phyloP scores from a whole-genome alignment of 306 rosid species.

The Pachyrhizus erosus region DNA sequence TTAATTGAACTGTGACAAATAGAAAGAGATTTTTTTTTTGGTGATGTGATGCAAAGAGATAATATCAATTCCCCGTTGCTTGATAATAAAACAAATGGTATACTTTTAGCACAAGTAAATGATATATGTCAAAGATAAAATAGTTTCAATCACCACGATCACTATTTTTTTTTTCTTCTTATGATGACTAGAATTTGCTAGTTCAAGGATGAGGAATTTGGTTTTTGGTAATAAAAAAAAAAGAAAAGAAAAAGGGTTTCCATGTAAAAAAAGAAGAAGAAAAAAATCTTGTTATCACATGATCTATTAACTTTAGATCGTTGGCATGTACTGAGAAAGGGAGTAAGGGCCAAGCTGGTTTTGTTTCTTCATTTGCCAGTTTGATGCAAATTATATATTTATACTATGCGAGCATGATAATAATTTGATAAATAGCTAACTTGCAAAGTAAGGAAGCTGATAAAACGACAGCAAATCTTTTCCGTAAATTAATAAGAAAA shows the following conservation, averaged over 20 bases:
- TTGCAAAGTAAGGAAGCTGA: conserved; percentile 27
- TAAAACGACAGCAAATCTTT: conserved; percentile 37
- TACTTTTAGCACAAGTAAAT: not conserved
- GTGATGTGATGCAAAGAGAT: no score
- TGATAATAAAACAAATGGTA: conserved; percentile 14
- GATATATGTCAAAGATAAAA: not conserved
- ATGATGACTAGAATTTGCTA: not conserved
- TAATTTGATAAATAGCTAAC: not conserved
- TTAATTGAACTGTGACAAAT: not conserved
- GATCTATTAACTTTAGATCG: no score
- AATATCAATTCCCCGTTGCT: not conserved
- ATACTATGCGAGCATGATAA: not conserved
- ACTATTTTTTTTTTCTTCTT: not conserved
- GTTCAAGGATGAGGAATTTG: not conserved
- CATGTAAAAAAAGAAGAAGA: not conserved
- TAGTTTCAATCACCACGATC: not conserved
- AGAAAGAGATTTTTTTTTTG: not conserved
- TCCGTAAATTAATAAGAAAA: not conserved
- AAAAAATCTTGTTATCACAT: not conserved
- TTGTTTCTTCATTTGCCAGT: not conserved
- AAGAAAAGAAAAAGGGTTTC: not conserved
- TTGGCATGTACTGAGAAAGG: no score
- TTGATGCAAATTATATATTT: not conserved
- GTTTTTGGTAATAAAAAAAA: not conserved
- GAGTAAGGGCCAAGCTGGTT: no score